These are phyloP conservation scores for Solanum okadae DNA, from an alignment of 257 asterid genomes.

Conservation along the genomic window DNA sequence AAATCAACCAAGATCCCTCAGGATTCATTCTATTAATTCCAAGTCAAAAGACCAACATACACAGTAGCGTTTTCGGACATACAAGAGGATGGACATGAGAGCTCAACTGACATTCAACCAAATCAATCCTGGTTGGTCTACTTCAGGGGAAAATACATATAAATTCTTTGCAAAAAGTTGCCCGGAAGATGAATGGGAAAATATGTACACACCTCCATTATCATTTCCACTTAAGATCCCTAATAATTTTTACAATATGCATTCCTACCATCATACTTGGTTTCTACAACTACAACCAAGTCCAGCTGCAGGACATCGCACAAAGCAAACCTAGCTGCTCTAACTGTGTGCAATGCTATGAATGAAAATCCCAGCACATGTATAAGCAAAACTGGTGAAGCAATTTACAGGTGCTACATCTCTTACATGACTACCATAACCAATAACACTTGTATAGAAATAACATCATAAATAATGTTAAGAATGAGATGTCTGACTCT, in stretches of 20 bases:
- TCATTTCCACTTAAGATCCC: background rate
- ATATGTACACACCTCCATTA: constrained; percentile 15
- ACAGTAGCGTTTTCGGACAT: background rate
- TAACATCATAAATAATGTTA: background rate
- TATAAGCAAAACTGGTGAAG: background rate
- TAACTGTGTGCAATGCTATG: background rate
- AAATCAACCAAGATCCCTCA: background rate
- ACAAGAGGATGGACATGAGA: background rate
- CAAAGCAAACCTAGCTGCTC: background rate
- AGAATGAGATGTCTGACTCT: background rate
- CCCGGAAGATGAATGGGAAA: background rate
- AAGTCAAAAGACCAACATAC: background rate
- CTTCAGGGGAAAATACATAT: background rate
- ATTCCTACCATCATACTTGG: background rate
- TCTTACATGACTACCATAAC: background rate
- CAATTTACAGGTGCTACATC: background rate
- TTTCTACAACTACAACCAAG: background rate
- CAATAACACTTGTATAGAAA: background rate
- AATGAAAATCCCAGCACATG: background rate
- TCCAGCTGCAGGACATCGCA: background rate
- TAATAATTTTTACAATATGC: constrained; percentile 4
- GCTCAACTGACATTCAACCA: background rate
- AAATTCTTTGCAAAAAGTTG: background rate
- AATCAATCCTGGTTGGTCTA: background rate
- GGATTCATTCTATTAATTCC: background rate